Percentiles rank a stretch among this genome's conserved stretches.
Evolutionary conservation across 495 filamentous ascomycete genomes (phyloP).

Genomic region (Hypoxylon lienhwacheense): DNA sequence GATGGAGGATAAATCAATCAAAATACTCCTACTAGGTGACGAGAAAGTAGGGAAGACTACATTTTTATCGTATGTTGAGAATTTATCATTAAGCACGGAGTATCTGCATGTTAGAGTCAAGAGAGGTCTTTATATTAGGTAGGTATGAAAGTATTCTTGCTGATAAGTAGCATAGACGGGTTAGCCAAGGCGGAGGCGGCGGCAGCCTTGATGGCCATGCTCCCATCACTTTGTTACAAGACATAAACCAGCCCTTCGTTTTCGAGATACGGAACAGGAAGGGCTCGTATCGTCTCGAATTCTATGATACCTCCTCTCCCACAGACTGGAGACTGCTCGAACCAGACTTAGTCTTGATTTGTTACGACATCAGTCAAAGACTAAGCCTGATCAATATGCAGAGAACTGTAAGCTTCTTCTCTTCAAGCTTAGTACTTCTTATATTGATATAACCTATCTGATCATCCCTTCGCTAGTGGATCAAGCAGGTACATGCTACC

Average conservation of each 20-base stretch:
- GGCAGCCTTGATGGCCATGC: conserved; percentile 39
- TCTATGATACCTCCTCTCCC: conserved; percentile 78
- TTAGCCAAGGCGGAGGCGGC: conserved; percentile 52
- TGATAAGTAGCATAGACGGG: conserved; percentile 44
- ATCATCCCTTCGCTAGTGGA: conserved; percentile 59
- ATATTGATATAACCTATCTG: no score
- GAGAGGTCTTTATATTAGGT: no score
- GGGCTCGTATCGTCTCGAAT: conserved; percentile 69
- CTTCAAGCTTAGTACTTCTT: conserved; percentile 1
- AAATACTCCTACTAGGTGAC: conserved; percentile 79
- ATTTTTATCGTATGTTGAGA: conserved; percentile 79
- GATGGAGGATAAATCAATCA: conserved; percentile 57
- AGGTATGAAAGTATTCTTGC: no score
- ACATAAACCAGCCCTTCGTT: conserved; percentile 80
- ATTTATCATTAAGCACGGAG: neutral
- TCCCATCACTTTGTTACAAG: conserved; percentile 62
- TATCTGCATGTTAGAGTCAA: no score
- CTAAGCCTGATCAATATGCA: conserved; percentile 64
- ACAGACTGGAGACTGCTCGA: conserved; percentile 71
- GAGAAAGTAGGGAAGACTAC: conserved; percentile 80
- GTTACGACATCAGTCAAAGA: conserved; percentile 77
- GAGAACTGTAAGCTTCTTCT: conserved; percentile 52
- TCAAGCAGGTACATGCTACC: conserved; percentile 62
- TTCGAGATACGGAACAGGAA: conserved; percentile 67
- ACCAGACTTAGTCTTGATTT: conserved; percentile 75